A percentile compares a stretch with the other conserved stretches of the same genome.
Conservation (phyloP, 164 flowering plant genomes). For the Kingdonia uniflora region DNA sequence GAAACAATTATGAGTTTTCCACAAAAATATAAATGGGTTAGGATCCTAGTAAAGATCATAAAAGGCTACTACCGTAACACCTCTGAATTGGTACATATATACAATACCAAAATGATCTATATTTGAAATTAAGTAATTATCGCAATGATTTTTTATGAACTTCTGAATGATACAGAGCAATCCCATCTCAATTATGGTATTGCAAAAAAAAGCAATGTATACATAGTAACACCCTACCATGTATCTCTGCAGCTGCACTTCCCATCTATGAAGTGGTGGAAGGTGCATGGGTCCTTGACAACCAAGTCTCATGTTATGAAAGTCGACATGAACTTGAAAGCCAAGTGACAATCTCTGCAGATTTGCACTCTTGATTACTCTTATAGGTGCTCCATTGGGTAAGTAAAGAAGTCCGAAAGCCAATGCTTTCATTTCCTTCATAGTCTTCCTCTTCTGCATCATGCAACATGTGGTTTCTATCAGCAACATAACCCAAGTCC, state of each 20-base stretch:
- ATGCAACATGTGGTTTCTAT: constrained; percentile 26
- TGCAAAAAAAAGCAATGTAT: constrained; percentile 3
- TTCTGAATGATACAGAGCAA: too few relatives aligned
- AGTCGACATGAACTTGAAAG: constrained; percentile 29
- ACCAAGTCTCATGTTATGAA: constrained; percentile 18
- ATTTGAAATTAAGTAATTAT: too few relatives aligned
- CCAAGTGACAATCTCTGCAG: constrained; percentile 32
- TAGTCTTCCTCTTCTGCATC: constrained; percentile 25
- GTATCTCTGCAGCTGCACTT: constrained; percentile 28
- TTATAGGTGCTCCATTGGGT: constrained; percentile 16
- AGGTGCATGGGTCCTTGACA: constrained; percentile 23
- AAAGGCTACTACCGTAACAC: too few relatives aligned
- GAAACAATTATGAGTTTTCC: too few relatives aligned
- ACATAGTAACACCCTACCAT: constrained; percentile 18
- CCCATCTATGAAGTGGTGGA: constrained; percentile 30
- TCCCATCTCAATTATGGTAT: too few relatives aligned
- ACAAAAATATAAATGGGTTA: too few relatives aligned
- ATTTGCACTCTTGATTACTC: constrained; percentile 21
- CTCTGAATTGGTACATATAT: too few relatives aligned
- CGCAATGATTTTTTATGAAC: too few relatives aligned
- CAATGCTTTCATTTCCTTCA: constrained; percentile 24
- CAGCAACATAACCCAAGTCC: constrained; percentile 24
- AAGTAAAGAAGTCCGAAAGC: constrained; percentile 23
- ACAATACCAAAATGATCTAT: too few relatives aligned
- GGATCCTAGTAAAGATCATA: too few relatives aligned